Conservation (phyloP, 148 eudicot genomes). For the Diospyros lotus region DNA sequence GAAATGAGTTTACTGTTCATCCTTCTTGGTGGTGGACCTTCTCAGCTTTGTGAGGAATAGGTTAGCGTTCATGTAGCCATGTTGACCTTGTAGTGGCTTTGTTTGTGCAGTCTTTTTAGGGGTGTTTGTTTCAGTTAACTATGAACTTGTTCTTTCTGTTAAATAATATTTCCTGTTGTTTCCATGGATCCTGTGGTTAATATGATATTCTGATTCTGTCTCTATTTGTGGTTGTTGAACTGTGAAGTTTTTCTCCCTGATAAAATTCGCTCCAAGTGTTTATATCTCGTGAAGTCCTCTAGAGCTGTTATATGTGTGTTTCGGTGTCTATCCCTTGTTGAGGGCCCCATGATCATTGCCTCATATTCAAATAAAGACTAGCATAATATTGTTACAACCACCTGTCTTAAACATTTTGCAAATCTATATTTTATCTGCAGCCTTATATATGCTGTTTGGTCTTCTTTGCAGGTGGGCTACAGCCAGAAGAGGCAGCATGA, state of each 20-base stretch:
- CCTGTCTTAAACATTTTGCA: neutral
- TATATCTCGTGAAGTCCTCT: neutral
- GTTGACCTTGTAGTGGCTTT: neutral
- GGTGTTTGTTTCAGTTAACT: neutral
- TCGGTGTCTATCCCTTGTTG: neutral
- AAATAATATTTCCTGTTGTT: neutral
- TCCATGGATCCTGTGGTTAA: neutral
- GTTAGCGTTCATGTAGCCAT: neutral
- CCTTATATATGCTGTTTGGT: conserved; percentile 6
- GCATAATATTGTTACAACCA: neutral
- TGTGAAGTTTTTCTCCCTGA: neutral
- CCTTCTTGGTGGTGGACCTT: neutral
- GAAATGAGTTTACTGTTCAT: neutral
- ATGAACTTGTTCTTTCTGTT: neutral
- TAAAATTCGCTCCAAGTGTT: neutral
- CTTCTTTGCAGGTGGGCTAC: conserved; percentile 65
- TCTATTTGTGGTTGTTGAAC: neutral
- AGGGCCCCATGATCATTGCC: conserved; percentile 3
- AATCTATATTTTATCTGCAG: neutral
- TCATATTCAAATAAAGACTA: neutral
- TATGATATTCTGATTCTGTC: neutral
- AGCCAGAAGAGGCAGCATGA: conserved; percentile 95
- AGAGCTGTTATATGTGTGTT: neutral
- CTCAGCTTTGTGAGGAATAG: neutral
- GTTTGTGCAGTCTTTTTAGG: neutral